phyloP scores from a whole-genome alignment of 495 filamentous ascomycete species.

The Tuber calosporum region DNA sequence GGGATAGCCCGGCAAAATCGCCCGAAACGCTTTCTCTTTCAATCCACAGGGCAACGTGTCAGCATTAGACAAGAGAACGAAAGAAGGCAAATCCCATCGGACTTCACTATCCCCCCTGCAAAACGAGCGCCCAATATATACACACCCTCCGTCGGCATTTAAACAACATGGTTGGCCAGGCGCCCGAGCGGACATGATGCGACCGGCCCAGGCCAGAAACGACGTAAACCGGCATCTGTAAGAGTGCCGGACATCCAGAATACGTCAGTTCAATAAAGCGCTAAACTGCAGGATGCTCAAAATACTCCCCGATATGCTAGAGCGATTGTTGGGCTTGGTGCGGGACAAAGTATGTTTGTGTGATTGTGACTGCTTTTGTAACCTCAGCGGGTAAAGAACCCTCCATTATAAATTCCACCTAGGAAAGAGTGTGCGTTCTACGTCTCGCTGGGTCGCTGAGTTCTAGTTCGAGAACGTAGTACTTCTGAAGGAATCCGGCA shows the following conservation, averaged over 20 bases:
- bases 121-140: neutral
- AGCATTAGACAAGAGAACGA: neutral
- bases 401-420: neutral
- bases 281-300: neutral
- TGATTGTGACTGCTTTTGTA: neutral
- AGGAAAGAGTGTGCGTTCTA: neutral
- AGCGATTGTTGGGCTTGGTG: neutral
- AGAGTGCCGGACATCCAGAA: neutral
- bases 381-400: neutral
- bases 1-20: neutral
- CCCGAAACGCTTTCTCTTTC: neutral
- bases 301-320: neutral
- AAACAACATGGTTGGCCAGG: neutral
- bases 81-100: neutral
- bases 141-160: too few species aligned
- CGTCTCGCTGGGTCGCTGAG: neutral
- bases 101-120: neutral
- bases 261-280: neutral
- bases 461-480: neutral
- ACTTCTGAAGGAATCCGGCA: neutral
- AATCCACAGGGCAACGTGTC: neutral
- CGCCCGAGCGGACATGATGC: neutral
- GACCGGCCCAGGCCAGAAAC: neutral
- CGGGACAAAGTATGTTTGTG: neutral
- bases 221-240: neutral